Evolutionary conservation across 345 rosid genomes (phyloP), one percentile per base, ranked within the genome.

Genomic region (Xanthoceras sorbifolium): DNA sequence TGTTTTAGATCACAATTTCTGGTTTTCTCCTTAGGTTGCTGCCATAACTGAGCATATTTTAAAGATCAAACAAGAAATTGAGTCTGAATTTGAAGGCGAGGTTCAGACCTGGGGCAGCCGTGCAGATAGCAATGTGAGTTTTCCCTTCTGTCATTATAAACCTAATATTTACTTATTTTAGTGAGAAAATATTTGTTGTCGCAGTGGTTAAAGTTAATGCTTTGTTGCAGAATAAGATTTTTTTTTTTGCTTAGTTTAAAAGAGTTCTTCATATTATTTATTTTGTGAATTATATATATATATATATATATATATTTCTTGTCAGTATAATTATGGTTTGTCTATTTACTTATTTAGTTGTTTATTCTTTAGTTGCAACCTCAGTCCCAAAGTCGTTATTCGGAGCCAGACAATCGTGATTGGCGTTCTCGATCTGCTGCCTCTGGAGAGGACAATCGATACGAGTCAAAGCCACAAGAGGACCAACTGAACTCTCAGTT

Each of bases 371-470:
- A 84, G 89, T 67, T 54, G 40, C 87, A 74, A 69, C 71, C 50
- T 78, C 87, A 81, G 76, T 20, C 84, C 48, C 93, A 77, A 82
- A 75, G 52, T 69, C 87, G 85, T 54, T 86, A 87, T 77, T 83
- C 87, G 52, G 91, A 92, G 83, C 86, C 86, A 69, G 98, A 94
- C 82, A 83, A 85, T 77, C 96, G 93, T 36, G 94, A 92, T 70
- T 94, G 98, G 98, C 93, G 89, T 77, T 82, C 82, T 72, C 92
- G 90, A 67, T 74, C 85, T 66, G 69, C 84, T 73, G 61, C 80
- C 52, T 32, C 86, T 76, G 91, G 90, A 70, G 96, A 89, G 69
- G 98, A 87, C 32, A 67, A 66, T 32, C 74, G 64, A 63, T 71
- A 55, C 76, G 87, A 84, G 57, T 72, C 87, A 67, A 85, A 84